phyloP scores from a whole-genome alignment of 768 basidiomycete genomes.

The Auriscalpium orientale region DNA sequence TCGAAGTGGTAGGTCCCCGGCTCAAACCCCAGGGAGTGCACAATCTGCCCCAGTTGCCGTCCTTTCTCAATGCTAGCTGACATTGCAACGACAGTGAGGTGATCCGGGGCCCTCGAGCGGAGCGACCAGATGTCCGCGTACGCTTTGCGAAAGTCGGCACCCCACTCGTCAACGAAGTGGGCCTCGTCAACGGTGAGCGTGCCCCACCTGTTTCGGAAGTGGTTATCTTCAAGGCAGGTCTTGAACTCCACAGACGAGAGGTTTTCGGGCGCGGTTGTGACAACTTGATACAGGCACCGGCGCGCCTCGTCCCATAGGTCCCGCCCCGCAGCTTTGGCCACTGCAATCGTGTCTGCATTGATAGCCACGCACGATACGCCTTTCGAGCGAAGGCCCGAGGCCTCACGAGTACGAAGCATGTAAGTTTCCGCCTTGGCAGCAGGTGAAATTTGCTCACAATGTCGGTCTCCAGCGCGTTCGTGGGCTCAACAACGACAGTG shows the following conservation, averaged over 20 bases:
- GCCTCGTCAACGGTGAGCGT: neutral
- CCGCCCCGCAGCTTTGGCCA: too few species aligned
- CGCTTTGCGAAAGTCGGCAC: neutral
- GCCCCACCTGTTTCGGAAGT: neutral
- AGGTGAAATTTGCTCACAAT: neutral
- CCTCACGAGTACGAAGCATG: too few species aligned
- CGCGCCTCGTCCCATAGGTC: slow-evolving; percentile 2
- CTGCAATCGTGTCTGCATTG: too few species aligned
- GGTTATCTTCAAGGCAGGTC: neutral
- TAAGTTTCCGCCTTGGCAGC: neutral
- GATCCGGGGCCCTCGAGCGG: too few species aligned
- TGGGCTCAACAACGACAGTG: slow-evolving; percentile 1
- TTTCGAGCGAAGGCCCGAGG: neutral
- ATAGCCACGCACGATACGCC: too few species aligned
- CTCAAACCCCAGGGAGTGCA: neutral
- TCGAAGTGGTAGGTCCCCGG: neutral
- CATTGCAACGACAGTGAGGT: neutral
- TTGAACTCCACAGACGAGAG: neutral
- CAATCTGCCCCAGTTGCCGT: neutral
- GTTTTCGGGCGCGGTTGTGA: neutral
- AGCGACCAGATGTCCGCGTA: neutral
- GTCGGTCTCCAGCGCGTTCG: slow-evolving; percentile 1
- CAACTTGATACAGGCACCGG: neutral
- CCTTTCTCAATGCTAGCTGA: neutral
- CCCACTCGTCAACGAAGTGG: neutral